Percentiles rank a stretch among this genome's conserved stretches.
Conservation (phyloP, 2,329 filamentous ascomycete species). For the Microdochium trichocladiopsis region DNA sequence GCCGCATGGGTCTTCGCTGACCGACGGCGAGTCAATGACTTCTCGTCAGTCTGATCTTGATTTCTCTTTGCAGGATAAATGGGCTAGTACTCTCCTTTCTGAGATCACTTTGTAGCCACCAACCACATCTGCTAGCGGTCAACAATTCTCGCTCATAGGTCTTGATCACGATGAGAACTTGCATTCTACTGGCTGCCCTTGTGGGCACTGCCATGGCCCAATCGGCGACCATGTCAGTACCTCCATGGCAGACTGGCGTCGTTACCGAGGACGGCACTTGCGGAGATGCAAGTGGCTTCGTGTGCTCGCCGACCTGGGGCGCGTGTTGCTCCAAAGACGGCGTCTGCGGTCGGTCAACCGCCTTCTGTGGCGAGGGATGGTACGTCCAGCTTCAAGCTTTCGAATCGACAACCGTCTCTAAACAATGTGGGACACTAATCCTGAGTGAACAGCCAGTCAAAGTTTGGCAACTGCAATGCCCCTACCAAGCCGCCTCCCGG, state of each 20-base stretch:
- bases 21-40: no score
- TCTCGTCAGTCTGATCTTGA: no score
- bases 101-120: no score
- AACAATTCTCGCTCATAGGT: no score
- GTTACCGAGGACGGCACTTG: constrained; percentile 2
- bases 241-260: constrained; percentile 3
- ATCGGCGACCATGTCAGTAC: not conserved
- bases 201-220: not conserved
- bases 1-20: no score
- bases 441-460: constrained; percentile 1
- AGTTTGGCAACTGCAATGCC: not conserved
- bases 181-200: not conserved
- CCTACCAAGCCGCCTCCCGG: not conserved
- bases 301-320: constrained; percentile 3
- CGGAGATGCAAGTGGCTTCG: not conserved
- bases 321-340: constrained; percentile 2
- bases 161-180: not conserved
- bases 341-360: not conserved
- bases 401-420: not conserved
- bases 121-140: no score
- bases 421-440: no score
- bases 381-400: not conserved
- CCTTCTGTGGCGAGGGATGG: constrained; percentile 3
- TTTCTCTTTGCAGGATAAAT: no score
- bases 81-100: no score